Evolutionary conservation across 441 rosid species (phyloP).

Genomic region (Capsella rubella): DNA sequence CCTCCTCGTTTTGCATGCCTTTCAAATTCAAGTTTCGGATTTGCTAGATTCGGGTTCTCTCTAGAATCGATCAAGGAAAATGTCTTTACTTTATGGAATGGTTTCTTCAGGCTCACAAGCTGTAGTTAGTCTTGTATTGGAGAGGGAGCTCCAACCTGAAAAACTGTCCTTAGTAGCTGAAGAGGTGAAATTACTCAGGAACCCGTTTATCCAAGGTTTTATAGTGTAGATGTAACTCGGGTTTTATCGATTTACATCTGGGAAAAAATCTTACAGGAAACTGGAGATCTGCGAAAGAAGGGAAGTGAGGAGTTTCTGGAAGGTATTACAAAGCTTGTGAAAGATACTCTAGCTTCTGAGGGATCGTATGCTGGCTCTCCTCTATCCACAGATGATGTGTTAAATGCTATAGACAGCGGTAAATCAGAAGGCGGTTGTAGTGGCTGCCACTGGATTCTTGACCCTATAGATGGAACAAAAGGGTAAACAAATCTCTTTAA

Average conservation of each 20-base stretch:
- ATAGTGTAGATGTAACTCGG: conserved; percentile 11
- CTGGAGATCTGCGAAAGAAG: conserved; percentile 72
- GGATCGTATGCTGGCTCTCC: conserved; percentile 53
- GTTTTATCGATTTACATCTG: neutral
- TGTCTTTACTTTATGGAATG: conserved; percentile 7
- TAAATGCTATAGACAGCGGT: conserved; percentile 80
- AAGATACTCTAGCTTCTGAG: conserved; percentile 70
- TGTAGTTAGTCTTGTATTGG: conserved; percentile 75
- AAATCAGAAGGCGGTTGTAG: conserved; percentile 86
- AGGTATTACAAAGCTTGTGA: conserved; percentile 78
- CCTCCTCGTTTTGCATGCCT: neutral
- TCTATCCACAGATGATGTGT: conserved; percentile 71
- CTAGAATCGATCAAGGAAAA: neutral
- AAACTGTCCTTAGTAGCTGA: conserved; percentile 86
- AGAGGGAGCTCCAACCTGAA: conserved; percentile 72
- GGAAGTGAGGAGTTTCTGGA: conserved; percentile 61
- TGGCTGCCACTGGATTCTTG: conserved; percentile 96
- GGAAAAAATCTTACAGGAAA: conserved; percentile 59
- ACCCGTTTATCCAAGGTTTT: conserved; percentile 1
- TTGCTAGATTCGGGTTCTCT: neutral
- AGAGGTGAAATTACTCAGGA: conserved; percentile 64
- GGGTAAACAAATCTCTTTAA: conserved; percentile 61
- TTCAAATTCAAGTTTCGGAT: neutral
- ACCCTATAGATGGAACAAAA: conserved; percentile 98
- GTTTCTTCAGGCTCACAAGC: conserved; percentile 84